Evolutionary conservation across 805 yeast species (phyloP).

Genomic region (Maudiozyma barnettii): DNA sequence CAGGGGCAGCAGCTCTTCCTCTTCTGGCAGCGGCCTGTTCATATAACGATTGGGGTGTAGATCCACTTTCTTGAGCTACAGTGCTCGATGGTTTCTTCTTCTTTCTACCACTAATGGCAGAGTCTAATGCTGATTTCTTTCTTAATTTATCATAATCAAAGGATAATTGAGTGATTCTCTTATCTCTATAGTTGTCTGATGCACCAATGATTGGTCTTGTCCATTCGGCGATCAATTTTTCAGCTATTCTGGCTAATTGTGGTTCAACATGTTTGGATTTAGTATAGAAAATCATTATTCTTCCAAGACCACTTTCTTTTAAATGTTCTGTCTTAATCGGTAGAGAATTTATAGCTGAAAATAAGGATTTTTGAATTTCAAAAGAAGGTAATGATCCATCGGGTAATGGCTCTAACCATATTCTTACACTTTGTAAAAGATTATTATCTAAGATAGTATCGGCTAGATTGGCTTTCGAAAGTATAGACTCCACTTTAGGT

Average conservation of each 20-base stretch:
- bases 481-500: conserved; percentile 64
- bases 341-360: conserved; percentile 59
- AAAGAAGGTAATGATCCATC: conserved; percentile 97
- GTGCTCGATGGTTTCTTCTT: conserved; percentile 12
- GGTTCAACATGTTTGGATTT: conserved; percentile 84
- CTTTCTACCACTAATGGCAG: conserved; percentile 28
- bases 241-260: conserved; percentile 77
- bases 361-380: conserved; percentile 84
- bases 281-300: conserved; percentile 87
- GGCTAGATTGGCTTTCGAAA: conserved; percentile 76
- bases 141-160: conserved; percentile 53
- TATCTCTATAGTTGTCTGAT: conserved; percentile 87
- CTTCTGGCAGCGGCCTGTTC: conserved; percentile 88
- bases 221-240: conserved; percentile 91
- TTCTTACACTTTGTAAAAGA: conserved; percentile 81
- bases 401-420: conserved; percentile 97
- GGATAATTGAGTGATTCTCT: conserved; percentile 56
- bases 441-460: conserved; percentile 92
- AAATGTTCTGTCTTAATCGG: conserved; percentile 95
- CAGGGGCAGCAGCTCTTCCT: conserved; percentile 94
- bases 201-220: conserved; percentile 96
- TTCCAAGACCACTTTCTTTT: conserved; percentile 90
- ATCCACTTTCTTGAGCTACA: conserved; percentile 13
- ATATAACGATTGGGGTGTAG: conserved; percentile 51
- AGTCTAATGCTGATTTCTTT: conserved; percentile 27